Conservation (phyloP, 139 green algal genomes). For the Mesostigma viride region DNA sequence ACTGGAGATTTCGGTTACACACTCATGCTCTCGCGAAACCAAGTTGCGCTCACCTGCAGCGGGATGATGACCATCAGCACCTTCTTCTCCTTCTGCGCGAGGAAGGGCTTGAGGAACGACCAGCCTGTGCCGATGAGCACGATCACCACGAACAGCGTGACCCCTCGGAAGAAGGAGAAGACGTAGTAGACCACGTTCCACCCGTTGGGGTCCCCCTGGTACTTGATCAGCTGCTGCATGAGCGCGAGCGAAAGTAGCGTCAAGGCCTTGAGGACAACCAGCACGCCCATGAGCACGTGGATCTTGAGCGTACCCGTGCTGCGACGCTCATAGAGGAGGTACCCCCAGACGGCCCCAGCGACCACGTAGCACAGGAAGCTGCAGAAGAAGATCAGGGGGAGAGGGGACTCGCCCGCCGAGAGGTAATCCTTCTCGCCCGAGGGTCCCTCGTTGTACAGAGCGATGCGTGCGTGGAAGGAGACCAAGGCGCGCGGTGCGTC, state of each 20-base stretch:
- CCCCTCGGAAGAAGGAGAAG: conserved; percentile 75
- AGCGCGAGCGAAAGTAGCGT: conserved; percentile 61
- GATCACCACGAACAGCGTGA: conserved; percentile 85
- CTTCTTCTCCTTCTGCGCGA: conserved; percentile 73
- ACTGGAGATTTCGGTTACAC: too few species aligned
- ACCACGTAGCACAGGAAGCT: conserved; percentile 60
- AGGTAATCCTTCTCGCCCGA: conserved; percentile 69
- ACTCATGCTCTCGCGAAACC: too few species aligned
- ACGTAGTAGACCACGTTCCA: conserved; percentile 97
- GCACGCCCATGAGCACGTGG: conserved; percentile 81
- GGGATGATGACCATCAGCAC: conserved; percentile 84
- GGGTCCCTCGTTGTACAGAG: conserved; percentile 65
- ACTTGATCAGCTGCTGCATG: conserved; percentile 61
- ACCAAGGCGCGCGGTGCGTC: conserved; percentile 46
- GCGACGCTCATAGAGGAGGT: conserved; percentile 27
- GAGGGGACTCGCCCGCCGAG: conserved; percentile 68
- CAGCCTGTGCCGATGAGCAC: conserved; percentile 89
- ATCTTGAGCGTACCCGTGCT: conserved; percentile 53
- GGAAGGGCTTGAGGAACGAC: conserved; percentile 89
- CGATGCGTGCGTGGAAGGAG: conserved; percentile 52
- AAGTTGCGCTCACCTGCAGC: conserved; percentile 75
- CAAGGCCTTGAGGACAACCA: conserved; percentile 76
- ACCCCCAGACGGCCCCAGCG: conserved; percentile 49
- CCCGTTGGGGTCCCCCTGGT: conserved; percentile 61
- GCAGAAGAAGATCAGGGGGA: conserved; percentile 64